Evolutionary conservation across 2,329 filamentous ascomycete genomes (phyloP).

Genomic region (Arthrinium phaeospermum): DNA sequence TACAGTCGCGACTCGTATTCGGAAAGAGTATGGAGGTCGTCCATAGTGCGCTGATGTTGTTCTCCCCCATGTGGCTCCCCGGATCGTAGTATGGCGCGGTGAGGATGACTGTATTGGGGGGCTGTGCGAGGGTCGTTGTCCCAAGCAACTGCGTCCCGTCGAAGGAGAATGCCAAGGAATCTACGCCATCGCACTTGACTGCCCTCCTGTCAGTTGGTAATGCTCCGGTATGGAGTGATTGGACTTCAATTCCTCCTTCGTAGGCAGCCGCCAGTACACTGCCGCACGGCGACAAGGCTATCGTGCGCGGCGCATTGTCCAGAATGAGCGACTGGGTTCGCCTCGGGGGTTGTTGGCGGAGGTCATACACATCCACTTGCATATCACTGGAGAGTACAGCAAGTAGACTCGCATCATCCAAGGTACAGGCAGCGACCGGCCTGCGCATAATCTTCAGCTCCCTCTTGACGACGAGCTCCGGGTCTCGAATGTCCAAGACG

Average conservation of each 20-base stretch:
- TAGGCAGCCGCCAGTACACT: constrained; percentile 85
- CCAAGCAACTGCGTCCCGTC: constrained; percentile 81
- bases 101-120: constrained; percentile 75
- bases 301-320: constrained; percentile 77
- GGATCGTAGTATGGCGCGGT: constrained; percentile 82
- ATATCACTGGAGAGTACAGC: constrained; percentile 83
- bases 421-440: constrained; percentile 77
- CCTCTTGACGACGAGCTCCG: constrained; percentile 68
- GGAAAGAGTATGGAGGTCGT: constrained; percentile 86
- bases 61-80: constrained; percentile 67
- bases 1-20: constrained; percentile 79
- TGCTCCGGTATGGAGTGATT: constrained; percentile 70
- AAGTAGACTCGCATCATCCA: constrained; percentile 76
- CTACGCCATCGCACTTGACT: constrained; percentile 79
- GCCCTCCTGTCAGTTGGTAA: constrained; percentile 71
- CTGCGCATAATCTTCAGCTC: constrained; percentile 81
- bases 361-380: constrained; percentile 84
- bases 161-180: constrained; percentile 75
- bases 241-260: constrained; percentile 87
- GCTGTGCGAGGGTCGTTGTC: constrained; percentile 69
- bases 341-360: constrained; percentile 68
- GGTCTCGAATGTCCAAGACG: constrained; percentile 70
- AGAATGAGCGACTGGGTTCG: constrained; percentile 77
- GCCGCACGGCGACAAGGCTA: constrained; percentile 81
- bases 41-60: constrained; percentile 78